phyloP scores from a whole-genome alignment of 2,329 filamentous ascomycete species.

The Aspergillus chevalieri region DNA sequence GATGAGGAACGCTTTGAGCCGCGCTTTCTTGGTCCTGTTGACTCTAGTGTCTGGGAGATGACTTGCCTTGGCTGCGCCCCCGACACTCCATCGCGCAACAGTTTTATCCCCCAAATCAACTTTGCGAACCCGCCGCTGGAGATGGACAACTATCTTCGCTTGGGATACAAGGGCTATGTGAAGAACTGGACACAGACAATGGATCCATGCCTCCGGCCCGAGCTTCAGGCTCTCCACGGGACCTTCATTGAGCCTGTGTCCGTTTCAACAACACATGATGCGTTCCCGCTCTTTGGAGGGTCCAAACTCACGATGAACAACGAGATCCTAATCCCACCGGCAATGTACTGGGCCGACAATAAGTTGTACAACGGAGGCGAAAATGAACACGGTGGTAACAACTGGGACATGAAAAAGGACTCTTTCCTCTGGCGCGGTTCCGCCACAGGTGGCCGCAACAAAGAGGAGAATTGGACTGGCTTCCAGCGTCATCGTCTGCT shows the following conservation, averaged over 20 bases:
- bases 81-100: conserved; percentile 11
- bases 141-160: conserved; percentile 26
- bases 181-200: conserved; percentile 42
- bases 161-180: conserved; percentile 42
- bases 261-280: conserved; percentile 34
- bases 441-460: conserved; percentile 44
- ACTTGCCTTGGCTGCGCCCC: conserved; percentile 35
- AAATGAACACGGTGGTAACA: conserved; percentile 29
- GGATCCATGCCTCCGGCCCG: conserved; percentile 41
- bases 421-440: conserved; percentile 44
- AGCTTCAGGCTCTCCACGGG: conserved; percentile 43
- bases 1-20: conserved; percentile 12
- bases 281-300: conserved; percentile 47
- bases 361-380: conserved; percentile 39
- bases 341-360: conserved; percentile 45
- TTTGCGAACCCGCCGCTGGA: neutral
- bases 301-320: conserved; percentile 45
- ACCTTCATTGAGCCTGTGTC: conserved; percentile 46
- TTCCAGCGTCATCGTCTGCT: conserved; percentile 73
- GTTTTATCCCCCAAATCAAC: conserved; percentile 10
- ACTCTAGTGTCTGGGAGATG: conserved; percentile 37
- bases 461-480: conserved; percentile 56
- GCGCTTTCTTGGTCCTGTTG: conserved; percentile 1
- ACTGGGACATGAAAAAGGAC: conserved; percentile 37
- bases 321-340: conserved; percentile 46